Conservation (phyloP, 305 asterid genomes). For the Solanum hybrid region DNA sequence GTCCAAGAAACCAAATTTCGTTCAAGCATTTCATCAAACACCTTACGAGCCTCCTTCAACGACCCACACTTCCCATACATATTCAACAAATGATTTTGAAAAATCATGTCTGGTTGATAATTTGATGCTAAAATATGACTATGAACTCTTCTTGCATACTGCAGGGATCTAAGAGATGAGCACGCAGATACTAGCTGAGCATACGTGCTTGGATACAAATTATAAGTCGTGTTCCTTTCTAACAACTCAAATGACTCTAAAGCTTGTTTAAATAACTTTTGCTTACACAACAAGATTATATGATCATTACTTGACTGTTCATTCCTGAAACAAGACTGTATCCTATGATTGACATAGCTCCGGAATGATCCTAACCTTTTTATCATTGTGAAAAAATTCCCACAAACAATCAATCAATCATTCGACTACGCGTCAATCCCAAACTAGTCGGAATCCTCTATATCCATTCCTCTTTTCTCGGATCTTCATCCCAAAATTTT, state of each 20-base stretch:
- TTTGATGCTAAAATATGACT: conserved; percentile 32
- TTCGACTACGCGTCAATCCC: background rate
- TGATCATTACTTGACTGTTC: conserved; percentile 31
- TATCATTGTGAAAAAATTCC: background rate
- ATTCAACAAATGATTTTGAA: conserved; percentile 59
- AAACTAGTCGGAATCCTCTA: background rate
- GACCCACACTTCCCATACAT: conserved; percentile 81
- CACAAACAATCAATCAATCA: background rate
- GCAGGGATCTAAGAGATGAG: conserved; percentile 42
- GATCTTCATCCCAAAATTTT: background rate
- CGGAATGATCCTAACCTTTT: background rate
- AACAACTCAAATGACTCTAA: conserved; percentile 35
- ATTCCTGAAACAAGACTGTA: conserved; percentile 6
- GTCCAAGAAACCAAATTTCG: conserved; percentile 72
- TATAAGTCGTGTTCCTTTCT: conserved; percentile 19
- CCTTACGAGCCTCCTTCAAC: conserved; percentile 42
- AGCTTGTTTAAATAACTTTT: conserved; percentile 43
- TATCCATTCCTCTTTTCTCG: background rate
- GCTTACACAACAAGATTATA: conserved; percentile 48
- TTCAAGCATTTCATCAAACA: conserved; percentile 54
- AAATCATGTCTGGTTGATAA: conserved; percentile 45
- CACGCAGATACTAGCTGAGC: conserved; percentile 45
- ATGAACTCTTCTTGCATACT: conserved; percentile 42
- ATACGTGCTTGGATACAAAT: conserved; percentile 41
- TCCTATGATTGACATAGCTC: background rate